phyloP scores from a whole-genome alignment of 2,329 filamentous ascomycete species.

The Pseudocercospora fuligena region DNA sequence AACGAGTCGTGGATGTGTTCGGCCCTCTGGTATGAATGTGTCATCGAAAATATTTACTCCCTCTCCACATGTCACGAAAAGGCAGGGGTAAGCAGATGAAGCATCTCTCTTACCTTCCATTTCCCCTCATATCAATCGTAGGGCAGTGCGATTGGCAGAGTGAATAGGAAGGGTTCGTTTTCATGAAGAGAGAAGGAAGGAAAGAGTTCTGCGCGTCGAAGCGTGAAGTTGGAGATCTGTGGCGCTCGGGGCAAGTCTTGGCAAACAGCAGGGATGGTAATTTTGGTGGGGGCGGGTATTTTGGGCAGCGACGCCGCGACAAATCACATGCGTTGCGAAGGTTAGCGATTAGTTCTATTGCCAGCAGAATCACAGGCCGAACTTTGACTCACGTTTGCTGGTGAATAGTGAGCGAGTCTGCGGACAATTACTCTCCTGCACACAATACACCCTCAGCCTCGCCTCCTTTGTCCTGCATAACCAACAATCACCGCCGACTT shows the following conservation, averaged over 20 bases:
- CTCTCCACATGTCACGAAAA: constrained; percentile 47
- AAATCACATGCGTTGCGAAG: constrained; percentile 15
- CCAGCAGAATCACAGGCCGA: not conserved
- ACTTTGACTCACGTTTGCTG: not conserved
- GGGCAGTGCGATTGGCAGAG: constrained; percentile 63
- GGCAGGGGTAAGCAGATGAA: constrained; percentile 65
- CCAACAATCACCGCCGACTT: not conserved
- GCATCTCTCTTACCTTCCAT: constrained; percentile 66
- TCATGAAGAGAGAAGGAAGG: constrained; percentile 43
- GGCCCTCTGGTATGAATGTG: constrained; percentile 42
- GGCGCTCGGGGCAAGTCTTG: constrained; percentile 13
- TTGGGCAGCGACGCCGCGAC: constrained; percentile 15
- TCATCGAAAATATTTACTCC: constrained; percentile 54
- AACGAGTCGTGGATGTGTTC: no score
- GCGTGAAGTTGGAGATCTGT: constrained; percentile 54
- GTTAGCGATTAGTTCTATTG: constrained; percentile 1
- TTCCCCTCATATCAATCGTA: constrained; percentile 70
- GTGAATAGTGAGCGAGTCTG: not conserved
- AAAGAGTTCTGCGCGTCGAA: constrained; percentile 29
- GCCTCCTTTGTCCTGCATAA: constrained; percentile 12
- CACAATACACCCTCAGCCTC: not conserved
- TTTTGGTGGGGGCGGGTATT: not conserved
- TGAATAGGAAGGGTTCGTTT: constrained; percentile 65
- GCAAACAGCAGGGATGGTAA: constrained; percentile 6
- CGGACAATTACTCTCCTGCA: not conserved